Percentiles rank a stretch among this genome's conserved stretches.
Conservation (phyloP, 2,329 filamentous ascomycete genomes). For the Fusarium pseudoanthophilum region DNA sequence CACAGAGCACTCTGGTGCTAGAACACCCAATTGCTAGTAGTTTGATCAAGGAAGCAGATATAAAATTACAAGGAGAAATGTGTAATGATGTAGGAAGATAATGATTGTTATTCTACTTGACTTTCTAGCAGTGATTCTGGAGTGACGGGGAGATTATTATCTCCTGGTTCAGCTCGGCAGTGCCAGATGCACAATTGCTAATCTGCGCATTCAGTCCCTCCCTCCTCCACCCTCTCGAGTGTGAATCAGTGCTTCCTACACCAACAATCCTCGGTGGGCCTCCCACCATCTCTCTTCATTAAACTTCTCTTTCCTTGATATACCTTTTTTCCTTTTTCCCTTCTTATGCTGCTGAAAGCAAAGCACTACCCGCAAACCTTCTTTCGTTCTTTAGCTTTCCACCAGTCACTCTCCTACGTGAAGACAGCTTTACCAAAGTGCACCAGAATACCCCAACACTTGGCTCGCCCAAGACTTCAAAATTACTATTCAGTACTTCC, state of each 20-base stretch:
- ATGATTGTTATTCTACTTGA: not conserved
- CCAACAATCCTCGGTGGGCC: not conserved
- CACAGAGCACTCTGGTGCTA: not conserved
- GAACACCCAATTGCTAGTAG: not conserved
- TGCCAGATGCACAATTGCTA: not conserved
- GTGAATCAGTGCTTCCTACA: constrained; percentile 23
- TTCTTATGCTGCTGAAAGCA: not conserved
- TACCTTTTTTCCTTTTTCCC: not conserved
- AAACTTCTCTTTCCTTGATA: too few species aligned
- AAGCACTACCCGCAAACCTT: not conserved
- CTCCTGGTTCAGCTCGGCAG: not conserved
- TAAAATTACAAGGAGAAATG: not conserved
- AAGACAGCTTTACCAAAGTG: not conserved
- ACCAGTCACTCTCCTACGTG: not conserved
- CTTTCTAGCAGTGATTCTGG: not conserved
- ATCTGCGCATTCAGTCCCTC: not conserved
- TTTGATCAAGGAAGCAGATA: not conserved
- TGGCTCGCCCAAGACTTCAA: not conserved
- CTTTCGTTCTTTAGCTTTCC: not conserved
- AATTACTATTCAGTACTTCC: not conserved
- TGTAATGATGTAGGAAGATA: not conserved
- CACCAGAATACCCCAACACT: not conserved
- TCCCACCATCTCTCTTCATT: not conserved
- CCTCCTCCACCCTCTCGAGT: not conserved
- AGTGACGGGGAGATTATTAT: not conserved